These are phyloP conservation scores for Aspergillus leporis DNA, from an alignment of 495 filamentous ascomycete genomes.

Conservation along the genomic window DNA sequence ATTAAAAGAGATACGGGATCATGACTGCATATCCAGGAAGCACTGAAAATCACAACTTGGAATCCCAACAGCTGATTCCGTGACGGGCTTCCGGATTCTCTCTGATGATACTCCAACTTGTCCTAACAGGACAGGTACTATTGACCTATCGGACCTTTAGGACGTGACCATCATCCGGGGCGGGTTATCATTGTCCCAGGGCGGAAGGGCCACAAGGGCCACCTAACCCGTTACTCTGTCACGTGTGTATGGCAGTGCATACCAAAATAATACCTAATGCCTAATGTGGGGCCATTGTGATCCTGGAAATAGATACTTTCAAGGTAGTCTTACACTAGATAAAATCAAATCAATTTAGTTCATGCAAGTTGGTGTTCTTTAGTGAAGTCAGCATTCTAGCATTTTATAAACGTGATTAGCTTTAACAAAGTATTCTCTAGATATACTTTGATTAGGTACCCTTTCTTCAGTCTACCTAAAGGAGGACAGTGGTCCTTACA, in stretches of 20 bases:
- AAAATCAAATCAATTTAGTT: no score
- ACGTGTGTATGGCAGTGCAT: slow-evolving; percentile 11
- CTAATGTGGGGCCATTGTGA: neutral
- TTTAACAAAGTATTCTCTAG: no score
- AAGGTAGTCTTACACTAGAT: no score
- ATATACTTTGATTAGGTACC: no score
- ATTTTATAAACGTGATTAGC: no score
- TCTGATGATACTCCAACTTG: slow-evolving; percentile 7
- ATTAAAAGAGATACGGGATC: neutral
- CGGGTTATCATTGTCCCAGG: slow-evolving; percentile 15
- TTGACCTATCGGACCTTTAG: slow-evolving; percentile 8
- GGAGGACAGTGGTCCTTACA: no score
- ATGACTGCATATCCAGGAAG: slow-evolving; percentile 8
- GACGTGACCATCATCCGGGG: slow-evolving; percentile 17
- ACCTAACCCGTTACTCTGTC: slow-evolving; percentile 19
- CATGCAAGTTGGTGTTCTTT: no score
- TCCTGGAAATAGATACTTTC: no score
- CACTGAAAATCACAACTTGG: neutral
- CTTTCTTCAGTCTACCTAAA: no score
- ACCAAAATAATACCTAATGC: neutral
- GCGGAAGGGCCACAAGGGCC: slow-evolving; percentile 27
- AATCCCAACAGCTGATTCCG: slow-evolving; percentile 7
- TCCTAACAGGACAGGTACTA: neutral
- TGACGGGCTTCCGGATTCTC: slow-evolving; percentile 3
- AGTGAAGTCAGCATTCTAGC: no score